Evolutionary conservation across 495 filamentous ascomycete species (phyloP).

Genomic region (Achaetomiella virescens): DNA sequence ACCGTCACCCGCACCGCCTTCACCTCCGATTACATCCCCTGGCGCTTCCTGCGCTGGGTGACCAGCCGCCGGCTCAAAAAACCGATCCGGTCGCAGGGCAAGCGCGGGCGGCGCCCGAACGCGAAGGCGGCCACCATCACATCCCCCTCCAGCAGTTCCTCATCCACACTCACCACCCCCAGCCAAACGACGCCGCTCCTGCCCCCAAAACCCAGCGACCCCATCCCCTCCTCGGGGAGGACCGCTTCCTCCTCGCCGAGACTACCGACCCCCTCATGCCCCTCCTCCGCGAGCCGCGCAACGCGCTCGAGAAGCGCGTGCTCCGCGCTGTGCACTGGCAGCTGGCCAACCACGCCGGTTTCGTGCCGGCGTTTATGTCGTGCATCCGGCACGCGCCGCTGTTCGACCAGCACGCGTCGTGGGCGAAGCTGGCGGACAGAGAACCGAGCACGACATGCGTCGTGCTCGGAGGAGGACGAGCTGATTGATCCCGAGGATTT

Average conservation of each 20-base stretch:
- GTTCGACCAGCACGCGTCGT: conserved; percentile 43
- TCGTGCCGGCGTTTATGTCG: conserved; percentile 45
- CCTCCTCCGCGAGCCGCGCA: conserved; percentile 12
- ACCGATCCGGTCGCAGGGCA: conserved; percentile 35
- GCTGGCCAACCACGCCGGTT: conserved; percentile 46
- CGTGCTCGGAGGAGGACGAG: conserved; percentile 44
- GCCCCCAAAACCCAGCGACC: neutral
- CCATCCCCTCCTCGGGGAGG: conserved; percentile 25
- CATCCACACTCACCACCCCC: neutral
- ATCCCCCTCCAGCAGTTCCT: too few species aligned
- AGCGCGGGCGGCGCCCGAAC: neutral
- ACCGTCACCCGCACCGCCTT: conserved; percentile 56
- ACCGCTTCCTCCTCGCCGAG: conserved; percentile 28
- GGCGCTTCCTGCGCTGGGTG: conserved; percentile 31
- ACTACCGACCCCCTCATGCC: conserved; percentile 18
- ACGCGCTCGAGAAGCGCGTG: conserved; percentile 27
- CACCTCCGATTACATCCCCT: conserved; percentile 43
- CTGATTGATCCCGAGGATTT: conserved; percentile 40
- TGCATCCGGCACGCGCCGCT: conserved; percentile 46
- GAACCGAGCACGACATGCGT: conserved; percentile 42
- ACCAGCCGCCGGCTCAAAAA: conserved; percentile 33
- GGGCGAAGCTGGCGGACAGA: conserved; percentile 35
- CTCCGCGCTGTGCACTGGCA: conserved; percentile 46
- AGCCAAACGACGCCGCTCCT: neutral
- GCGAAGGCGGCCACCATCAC: neutral